A percentile compares a stretch with the other conserved stretches of the same genome.
Evolutionary conservation across 2,329 filamentous ascomycete species (phyloP).

Genomic region (Colletotrichum simmondsii): DNA sequence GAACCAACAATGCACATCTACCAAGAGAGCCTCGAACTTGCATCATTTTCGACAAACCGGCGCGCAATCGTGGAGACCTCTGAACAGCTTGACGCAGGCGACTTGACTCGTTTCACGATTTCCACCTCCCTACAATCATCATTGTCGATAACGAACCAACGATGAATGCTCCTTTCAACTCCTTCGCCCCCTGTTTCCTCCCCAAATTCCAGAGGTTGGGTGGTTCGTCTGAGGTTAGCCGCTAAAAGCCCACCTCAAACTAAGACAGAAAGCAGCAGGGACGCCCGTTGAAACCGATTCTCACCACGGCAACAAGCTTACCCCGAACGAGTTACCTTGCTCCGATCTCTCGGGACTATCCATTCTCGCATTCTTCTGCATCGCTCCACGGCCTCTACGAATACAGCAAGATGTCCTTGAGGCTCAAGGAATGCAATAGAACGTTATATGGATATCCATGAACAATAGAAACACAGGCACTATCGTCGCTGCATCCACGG

Average conservation of each 20-base stretch:
- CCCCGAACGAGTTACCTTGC: conserved; percentile 28
- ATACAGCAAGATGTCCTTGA: background rate
- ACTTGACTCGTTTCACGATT: background rate
- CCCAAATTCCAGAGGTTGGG: conserved; percentile 21
- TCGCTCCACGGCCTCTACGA: background rate
- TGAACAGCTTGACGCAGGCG: background rate
- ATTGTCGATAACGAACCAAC: background rate
- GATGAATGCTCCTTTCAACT: background rate
- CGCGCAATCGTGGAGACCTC: background rate
- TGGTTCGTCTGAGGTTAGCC: background rate
- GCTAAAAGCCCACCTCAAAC: conserved; percentile 9
- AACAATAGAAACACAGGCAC: background rate
- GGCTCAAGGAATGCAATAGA: background rate
- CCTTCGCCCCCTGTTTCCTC: background rate
- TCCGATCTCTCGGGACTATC: conserved; percentile 24
- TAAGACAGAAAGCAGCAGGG: conserved; percentile 17
- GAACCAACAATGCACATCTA: background rate
- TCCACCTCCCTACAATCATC: background rate
- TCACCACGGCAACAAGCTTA: conserved; percentile 15
- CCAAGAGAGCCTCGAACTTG: background rate
- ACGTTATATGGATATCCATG: background rate
- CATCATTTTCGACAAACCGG: background rate
- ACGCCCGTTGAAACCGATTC: conserved; percentile 19
- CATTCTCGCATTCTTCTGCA: background rate
- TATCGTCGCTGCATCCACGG: background rate